phyloP scores from a whole-genome alignment of 2,329 filamentous ascomycete genomes.

The Verticillium nubilum region DNA sequence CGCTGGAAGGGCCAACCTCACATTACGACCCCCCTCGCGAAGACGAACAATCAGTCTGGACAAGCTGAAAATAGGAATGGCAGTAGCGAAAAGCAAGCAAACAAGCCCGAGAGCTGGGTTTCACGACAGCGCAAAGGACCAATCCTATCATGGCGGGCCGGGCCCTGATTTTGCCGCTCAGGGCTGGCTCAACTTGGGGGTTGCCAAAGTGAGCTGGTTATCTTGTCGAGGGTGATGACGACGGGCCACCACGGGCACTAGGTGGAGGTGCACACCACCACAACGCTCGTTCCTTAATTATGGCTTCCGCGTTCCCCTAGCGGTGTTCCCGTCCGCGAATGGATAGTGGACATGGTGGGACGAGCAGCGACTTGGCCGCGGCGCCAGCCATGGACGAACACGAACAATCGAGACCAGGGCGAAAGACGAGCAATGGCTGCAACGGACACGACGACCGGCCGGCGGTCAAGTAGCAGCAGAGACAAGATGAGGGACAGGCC shows the following conservation, averaged over 20 bases:
- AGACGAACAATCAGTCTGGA: not conserved
- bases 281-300: not conserved
- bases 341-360: not conserved
- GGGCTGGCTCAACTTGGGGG: not conserved
- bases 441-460: not conserved
- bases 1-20: not conserved
- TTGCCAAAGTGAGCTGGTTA: not conserved
- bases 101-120: not conserved
- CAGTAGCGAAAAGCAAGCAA: not conserved
- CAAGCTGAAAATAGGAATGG: not conserved
- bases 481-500: not conserved
- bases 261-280: not conserved
- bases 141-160: not conserved
- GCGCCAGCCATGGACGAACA: not conserved
- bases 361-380: not conserved
- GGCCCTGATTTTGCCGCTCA: not conserved
- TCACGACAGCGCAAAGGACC: not conserved
- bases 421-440: not conserved
- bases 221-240: not conserved
- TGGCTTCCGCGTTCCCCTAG: not conserved
- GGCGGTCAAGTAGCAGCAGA: not conserved
- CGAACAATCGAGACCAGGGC: not conserved
- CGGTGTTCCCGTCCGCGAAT: not conserved
- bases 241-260: not conserved
- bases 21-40: not conserved